Evolutionary conservation across 345 rosid species (phyloP), one percentile per base, ranked within the genome.

Genomic region (Populus deltoides): DNA sequence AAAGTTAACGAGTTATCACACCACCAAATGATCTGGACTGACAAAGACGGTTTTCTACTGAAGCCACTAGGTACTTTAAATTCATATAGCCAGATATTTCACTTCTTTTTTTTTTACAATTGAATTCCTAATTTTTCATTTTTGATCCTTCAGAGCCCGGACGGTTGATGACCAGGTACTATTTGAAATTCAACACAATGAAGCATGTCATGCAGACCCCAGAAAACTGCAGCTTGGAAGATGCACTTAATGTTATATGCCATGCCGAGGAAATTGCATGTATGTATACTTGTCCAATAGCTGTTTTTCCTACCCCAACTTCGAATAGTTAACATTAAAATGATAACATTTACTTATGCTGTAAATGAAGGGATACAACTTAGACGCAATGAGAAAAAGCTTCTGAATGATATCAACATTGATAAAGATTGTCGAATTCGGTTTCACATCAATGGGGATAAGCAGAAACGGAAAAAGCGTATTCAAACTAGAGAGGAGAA

Each of bases 401-500:
- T 90, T 82, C 85, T 96, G 71, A 96, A 96, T 83, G 97, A 93
- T 77, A 85, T 96, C 80, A 93, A 96, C 69, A 78, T 83, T n/a
- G 97, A 96, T 76, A 93, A 88, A 84, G 90, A 87, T 86, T 88
- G 89, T 67, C 84, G 97, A 70, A 97, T 96, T 61, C 89, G 94
- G 49, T 96, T 96, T 87, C 99, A 96, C 81, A 79, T 96, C 78
- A 86, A 75, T 70, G 94, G 86, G 78, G 94, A 90, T 70, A 96
- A 92, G 81, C 92, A 96, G 69, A 92, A 89, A 85, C 86, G 97
- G 76, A 96, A 96, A 85, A 93, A 83, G 84, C 98, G 97, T 33
- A 91, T 93, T 82, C 98, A 96, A 83, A 87, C 92, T 61, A 92
- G 90, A 83, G 97, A 96, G 88, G 99, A 96, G 86, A 96, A 96